Percentiles rank a stretch among this genome's conserved stretches.
Conservation (phyloP, 495 filamentous ascomycete species). For the Aspergillus conjunctus region DNA sequence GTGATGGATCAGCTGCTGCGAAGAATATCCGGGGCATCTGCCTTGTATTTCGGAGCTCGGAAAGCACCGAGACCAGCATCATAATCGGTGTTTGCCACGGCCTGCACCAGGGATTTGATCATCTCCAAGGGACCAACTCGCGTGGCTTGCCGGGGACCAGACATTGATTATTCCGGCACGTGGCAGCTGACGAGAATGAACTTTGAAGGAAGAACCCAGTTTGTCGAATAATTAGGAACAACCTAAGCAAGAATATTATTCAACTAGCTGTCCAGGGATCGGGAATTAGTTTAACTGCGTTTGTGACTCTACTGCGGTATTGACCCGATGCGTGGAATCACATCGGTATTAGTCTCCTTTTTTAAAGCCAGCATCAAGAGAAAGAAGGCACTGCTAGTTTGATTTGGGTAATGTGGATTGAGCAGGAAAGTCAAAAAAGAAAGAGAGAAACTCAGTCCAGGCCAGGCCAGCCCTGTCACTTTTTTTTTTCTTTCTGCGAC, state of each 20-base stretch:
- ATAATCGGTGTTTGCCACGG: too few species aligned
- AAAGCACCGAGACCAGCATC: not conserved
- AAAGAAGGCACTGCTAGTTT: not conserved
- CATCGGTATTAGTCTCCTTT: too few species aligned
- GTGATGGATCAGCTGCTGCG: too few species aligned
- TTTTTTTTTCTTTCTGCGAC: too few species aligned
- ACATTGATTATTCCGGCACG: conserved; percentile 18
- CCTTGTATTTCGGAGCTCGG: not conserved
- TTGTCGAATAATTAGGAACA: conserved; percentile 1
- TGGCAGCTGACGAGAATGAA: conserved; percentile 21
- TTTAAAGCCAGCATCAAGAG: not conserved
- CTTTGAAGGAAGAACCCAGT: not conserved
- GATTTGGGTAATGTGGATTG: not conserved
- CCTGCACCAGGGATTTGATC: not conserved
- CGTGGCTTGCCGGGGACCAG: conserved; percentile 18
- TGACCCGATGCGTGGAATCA: too few species aligned
- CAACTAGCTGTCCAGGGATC: not conserved
- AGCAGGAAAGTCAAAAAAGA: not conserved
- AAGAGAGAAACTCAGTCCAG: not conserved
- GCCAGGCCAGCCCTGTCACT: too few species aligned
- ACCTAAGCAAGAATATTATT: too few species aligned
- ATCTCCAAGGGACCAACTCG: conserved; percentile 12
- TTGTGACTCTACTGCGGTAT: too few species aligned
- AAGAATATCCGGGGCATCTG: too few species aligned
- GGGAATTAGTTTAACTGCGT: too few species aligned